Percentiles rank a stretch among this genome's conserved stretches.
Conservation (phyloP, 345 rosid species). For the Excoecaria cochinchinensis region DNA sequence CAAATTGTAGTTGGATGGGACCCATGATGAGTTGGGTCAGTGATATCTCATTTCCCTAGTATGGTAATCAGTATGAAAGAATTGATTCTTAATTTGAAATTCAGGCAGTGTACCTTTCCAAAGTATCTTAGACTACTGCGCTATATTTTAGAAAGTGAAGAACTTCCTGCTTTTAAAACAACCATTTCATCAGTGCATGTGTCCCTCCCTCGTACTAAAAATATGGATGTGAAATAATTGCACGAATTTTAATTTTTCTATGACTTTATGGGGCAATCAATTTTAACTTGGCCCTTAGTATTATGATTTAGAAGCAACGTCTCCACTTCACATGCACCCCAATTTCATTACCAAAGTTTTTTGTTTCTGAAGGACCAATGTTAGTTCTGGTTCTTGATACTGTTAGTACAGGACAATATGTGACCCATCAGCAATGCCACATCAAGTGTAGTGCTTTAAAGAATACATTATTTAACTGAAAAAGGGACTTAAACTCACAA, state of each 20-base stretch:
- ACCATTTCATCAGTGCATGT: slow-evolving; percentile 14
- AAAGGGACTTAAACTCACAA: neutral
- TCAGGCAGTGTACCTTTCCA: slow-evolving; percentile 23
- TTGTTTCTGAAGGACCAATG: no score
- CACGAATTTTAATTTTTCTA: neutral
- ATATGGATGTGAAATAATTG: neutral
- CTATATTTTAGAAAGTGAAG: slow-evolving; percentile 17
- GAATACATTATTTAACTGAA: neutral
- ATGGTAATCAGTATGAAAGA: slow-evolving; percentile 24
- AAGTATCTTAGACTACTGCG: slow-evolving; percentile 32
- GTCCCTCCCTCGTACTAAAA: neutral
- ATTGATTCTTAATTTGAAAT: slow-evolving; percentile 29
- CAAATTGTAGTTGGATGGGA: slow-evolving; percentile 1
- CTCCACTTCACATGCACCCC: slow-evolving; percentile 2
- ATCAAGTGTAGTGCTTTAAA: neutral
- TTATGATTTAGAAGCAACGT: no score
- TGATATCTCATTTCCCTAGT: slow-evolving; percentile 21
- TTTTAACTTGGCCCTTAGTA: neutral
- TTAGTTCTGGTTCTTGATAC: no score
- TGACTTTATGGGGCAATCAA: neutral
- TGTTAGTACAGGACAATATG: neutral
- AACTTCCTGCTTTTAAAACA: slow-evolving; percentile 20
- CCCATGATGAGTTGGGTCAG: slow-evolving; percentile 14
- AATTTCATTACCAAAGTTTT: neutral
- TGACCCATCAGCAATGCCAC: neutral